phyloP scores from a whole-genome alignment of 177 flowering plant species.

The Vitis hybrid region DNA sequence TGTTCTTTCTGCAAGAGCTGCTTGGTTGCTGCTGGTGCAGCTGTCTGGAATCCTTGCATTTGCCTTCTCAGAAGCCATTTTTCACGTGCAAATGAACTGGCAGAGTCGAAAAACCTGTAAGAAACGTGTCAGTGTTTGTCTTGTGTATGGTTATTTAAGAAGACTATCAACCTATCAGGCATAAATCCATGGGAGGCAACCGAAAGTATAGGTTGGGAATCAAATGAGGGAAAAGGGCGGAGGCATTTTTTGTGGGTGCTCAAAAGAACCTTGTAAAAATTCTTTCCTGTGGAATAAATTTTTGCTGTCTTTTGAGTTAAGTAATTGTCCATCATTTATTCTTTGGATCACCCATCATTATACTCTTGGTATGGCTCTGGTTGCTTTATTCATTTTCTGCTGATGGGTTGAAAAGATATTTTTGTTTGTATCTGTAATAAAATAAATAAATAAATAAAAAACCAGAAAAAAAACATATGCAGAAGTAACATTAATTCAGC shows the following conservation, averaged over 20 bases:
- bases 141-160: slow-evolving; percentile 6
- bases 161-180: neutral
- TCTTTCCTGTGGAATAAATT: slow-evolving; percentile 20
- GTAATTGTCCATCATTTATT: slow-evolving; percentile 11
- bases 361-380: neutral
- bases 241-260: slow-evolving; percentile 15
- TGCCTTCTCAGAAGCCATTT: slow-evolving; percentile 30
- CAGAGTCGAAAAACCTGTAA: neutral
- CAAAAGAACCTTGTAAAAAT: slow-evolving; percentile 19
- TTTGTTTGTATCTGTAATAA: neutral
- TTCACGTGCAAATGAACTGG: neutral
- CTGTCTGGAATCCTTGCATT: slow-evolving; percentile 7
- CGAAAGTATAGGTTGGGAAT: slow-evolving; percentile 15
- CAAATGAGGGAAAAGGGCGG: slow-evolving; percentile 1
- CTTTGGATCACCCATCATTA: neutral
- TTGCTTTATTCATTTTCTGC: neutral
- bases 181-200: slow-evolving; percentile 16
- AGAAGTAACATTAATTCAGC: neutral
- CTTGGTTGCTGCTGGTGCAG: slow-evolving; percentile 16
- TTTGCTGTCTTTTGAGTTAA: slow-evolving; percentile 23
- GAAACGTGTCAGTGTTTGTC: neutral
- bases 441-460: neutral
- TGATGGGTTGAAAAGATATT: neutral
- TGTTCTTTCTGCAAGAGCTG: slow-evolving; percentile 1
- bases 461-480: neutral